phyloP scores from a whole-genome alignment of 73 alveolate genomes.

The Paramecium pentaurelia region DNA sequence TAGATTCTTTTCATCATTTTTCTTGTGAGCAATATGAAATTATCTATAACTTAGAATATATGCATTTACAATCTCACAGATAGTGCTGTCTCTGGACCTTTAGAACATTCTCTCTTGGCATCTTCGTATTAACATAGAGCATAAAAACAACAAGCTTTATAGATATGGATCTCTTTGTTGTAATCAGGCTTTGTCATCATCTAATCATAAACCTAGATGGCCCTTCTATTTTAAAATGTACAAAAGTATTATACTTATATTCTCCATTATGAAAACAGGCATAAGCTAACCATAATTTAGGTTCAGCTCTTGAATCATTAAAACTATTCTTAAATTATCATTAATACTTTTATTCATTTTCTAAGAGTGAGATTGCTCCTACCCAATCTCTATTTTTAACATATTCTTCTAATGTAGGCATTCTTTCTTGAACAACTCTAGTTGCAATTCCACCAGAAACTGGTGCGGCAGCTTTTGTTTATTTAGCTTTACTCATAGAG shows the following conservation, averaged over 20 bases:
- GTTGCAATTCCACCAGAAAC: neutral
- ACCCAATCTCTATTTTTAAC: slow-evolving; percentile 64
- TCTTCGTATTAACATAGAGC: slow-evolving; percentile 93
- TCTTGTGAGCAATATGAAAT: slow-evolving; percentile 95
- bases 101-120: slow-evolving; percentile 83
- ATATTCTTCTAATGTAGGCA: slow-evolving; percentile 57
- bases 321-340: slow-evolving; percentile 11
- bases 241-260: neutral
- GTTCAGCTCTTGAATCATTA: slow-evolving; percentile 52
- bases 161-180: slow-evolving; percentile 78
- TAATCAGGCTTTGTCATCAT: slow-evolving; percentile 60
- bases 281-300: slow-evolving; percentile 61
- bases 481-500: slow-evolving; percentile 53
- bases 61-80: slow-evolving; percentile 73
- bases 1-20: slow-evolving; percentile 90
- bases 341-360: slow-evolving; percentile 53
- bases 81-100: slow-evolving; percentile 66
- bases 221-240: slow-evolving; percentile 42
- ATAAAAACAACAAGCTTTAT: slow-evolving; percentile 94
- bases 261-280: slow-evolving; percentile 62
- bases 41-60: neutral
- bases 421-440: slow-evolving; percentile 10
- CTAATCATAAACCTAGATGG: slow-evolving; percentile 50
- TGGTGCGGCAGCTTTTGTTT: slow-evolving; percentile 40
- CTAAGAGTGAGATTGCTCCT: slow-evolving; percentile 56